Conservation (phyloP, 495 filamentous ascomycete species). For the Penicillium tannophilum region DNA sequence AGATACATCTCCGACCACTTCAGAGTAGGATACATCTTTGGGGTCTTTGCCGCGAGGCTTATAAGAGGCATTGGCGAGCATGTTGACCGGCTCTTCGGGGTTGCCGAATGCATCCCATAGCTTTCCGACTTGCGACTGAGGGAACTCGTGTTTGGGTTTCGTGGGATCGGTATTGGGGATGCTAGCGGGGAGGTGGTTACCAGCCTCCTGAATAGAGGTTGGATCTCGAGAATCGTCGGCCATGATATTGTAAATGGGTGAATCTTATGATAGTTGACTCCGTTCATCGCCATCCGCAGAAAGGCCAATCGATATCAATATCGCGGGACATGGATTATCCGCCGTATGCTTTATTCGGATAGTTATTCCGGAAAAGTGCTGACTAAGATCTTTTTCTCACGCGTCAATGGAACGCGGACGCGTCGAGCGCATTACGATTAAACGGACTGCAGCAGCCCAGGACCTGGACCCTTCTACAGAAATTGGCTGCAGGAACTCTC, state of each 20-base stretch:
- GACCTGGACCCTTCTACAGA: slow-evolving; percentile 19
- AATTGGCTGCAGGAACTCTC: slow-evolving; percentile 15
- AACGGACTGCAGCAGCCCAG: slow-evolving; percentile 27
- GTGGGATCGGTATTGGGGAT: slow-evolving; percentile 26
- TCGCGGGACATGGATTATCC: slow-evolving; percentile 20
- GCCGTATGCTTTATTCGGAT: slow-evolving; percentile 16
- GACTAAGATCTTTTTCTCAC: slow-evolving; percentile 15
- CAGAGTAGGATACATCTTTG: slow-evolving; percentile 54
- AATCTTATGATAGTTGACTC: slow-evolving; percentile 3
- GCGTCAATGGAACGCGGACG: slow-evolving; percentile 43
- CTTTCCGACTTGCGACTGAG: slow-evolving; percentile 52
- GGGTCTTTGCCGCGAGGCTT: slow-evolving; percentile 51
- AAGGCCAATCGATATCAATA: slow-evolving; percentile 18
- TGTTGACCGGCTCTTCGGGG: slow-evolving; percentile 53
- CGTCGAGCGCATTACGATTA: slow-evolving; percentile 33
- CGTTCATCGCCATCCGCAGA: neutral
- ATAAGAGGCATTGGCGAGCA: slow-evolving; percentile 42
- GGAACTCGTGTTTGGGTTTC: slow-evolving; percentile 43
- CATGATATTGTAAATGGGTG: slow-evolving; percentile 42
- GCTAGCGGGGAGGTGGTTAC: slow-evolving; percentile 23
- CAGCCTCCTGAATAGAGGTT: slow-evolving; percentile 16
- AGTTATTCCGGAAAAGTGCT: slow-evolving; percentile 34
- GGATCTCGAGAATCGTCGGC: slow-evolving; percentile 55
- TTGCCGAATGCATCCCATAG: slow-evolving; percentile 55
- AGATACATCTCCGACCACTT: slow-evolving; percentile 67